Evolutionary conservation across 2,329 filamentous ascomycete species (phyloP).

Genomic region (Phialophora macrospora): DNA sequence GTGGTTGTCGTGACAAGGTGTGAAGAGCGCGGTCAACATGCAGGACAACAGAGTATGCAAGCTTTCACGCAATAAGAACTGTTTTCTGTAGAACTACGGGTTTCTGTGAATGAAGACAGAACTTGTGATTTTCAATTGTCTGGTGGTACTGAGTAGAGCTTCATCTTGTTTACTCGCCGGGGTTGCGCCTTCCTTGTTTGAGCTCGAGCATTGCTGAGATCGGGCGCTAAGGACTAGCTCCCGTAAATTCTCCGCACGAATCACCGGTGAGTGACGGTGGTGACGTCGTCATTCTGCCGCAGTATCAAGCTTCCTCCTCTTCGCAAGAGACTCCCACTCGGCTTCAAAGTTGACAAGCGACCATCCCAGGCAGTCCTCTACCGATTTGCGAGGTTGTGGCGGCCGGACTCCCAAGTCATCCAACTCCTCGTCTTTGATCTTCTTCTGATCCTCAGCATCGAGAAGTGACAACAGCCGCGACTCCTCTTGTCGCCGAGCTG

Average conservation of each 20-base stretch:
- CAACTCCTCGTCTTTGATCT: constrained; percentile 37
- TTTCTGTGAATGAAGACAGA: background rate
- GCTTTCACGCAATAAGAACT: background rate
- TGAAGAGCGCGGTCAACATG: constrained; percentile 16
- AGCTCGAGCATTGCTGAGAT: constrained; percentile 25
- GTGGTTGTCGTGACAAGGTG: constrained; percentile 9
- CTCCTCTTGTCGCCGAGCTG: constrained; percentile 54
- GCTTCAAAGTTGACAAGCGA: constrained; percentile 39
- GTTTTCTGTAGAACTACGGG: background rate
- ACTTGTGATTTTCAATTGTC: constrained; percentile 7
- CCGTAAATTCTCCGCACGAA: constrained; percentile 13
- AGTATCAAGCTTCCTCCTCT: constrained; percentile 21
- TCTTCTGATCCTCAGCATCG: constrained; percentile 41
- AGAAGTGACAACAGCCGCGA: constrained; percentile 52
- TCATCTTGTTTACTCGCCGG: constrained; percentile 28
- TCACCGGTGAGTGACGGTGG: background rate
- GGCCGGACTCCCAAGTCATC: constrained; percentile 32
- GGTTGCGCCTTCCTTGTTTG: constrained; percentile 13
- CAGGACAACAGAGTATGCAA: background rate
- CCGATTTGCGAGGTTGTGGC: constrained; percentile 39
- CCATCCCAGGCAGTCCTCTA: constrained; percentile 43
- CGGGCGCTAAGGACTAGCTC: constrained; percentile 34
- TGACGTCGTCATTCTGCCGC: background rate
- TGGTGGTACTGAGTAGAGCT: constrained; percentile 5
- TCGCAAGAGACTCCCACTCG: constrained; percentile 32